A percentile compares a stretch with the other conserved stretches of the same genome.
These are phyloP conservation scores for Ceratobasidium papillatum DNA, from an alignment of 1,284 basidiomycete genomes.

Conservation along the genomic window DNA sequence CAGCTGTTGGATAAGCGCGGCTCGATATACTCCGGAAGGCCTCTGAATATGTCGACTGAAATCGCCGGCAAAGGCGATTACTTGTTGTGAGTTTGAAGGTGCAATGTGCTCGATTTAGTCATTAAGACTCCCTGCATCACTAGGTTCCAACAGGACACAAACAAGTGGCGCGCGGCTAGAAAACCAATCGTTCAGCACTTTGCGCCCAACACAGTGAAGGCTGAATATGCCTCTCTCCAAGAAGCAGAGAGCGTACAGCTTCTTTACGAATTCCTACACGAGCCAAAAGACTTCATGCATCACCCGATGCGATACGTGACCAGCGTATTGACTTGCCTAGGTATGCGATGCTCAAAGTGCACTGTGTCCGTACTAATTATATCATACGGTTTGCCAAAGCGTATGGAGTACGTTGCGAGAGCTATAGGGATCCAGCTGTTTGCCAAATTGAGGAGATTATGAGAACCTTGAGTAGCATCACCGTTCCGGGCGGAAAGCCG, in stretches of 20 bases:
- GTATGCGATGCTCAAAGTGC: not conserved
- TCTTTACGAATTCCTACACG: slow-evolving; percentile 32
- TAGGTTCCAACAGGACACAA: slow-evolving; percentile 29
- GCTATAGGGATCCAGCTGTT: not conserved
- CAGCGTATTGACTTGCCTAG: slow-evolving; percentile 33
- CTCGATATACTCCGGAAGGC: slow-evolving; percentile 25
- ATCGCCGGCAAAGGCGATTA: slow-evolving; percentile 21
- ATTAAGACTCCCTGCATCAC: not conserved
- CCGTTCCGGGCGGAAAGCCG: not conserved
- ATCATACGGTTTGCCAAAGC: not conserved
- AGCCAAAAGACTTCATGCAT: slow-evolving; percentile 26
- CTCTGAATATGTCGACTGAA: slow-evolving; percentile 11
- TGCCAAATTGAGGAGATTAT: not conserved
- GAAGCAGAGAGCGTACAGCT: slow-evolving; percentile 39
- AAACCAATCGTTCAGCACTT: slow-evolving; percentile 35
- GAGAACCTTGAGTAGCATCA: not conserved
- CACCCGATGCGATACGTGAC: slow-evolving; percentile 39
- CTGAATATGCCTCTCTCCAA: slow-evolving; percentile 3
- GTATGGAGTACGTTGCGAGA: slow-evolving; percentile 16
- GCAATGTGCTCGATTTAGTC: no score
- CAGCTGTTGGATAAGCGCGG: slow-evolving; percentile 39
- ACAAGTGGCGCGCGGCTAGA: slow-evolving; percentile 25
- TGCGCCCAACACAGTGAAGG: slow-evolving; percentile 10
- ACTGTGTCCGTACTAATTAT: not conserved
- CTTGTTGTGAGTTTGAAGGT: slow-evolving; percentile 13